A percentile compares a stretch with the other conserved stretches of the same genome.
These are phyloP conservation scores for Cystobasidium pallidum DNA, from an alignment of 1,284 basidiomycete species.

Conservation along the genomic window DNA sequence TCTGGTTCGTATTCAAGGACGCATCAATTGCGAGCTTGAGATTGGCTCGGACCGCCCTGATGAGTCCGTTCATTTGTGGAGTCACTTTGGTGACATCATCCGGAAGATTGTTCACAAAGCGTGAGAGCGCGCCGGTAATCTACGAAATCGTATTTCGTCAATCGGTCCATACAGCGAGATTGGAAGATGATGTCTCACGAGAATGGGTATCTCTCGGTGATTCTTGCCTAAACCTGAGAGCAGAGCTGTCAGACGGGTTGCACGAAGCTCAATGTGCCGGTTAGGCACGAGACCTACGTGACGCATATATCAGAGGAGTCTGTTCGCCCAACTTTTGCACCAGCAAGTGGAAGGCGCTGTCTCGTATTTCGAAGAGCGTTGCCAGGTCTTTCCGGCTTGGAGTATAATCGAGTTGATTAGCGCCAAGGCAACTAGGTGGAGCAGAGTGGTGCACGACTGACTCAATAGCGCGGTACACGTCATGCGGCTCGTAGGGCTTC, in stretches of 20 bases:
- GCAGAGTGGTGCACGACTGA: background rate
- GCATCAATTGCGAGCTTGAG: slow-evolving; percentile 52
- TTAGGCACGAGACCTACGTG: background rate
- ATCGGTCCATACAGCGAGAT: too few species aligned
- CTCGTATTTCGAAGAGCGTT: slow-evolving; percentile 44
- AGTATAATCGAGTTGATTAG: too few species aligned
- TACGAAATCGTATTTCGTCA: too few species aligned
- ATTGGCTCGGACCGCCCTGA: slow-evolving; percentile 50
- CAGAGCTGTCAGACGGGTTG: background rate
- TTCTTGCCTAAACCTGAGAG: slow-evolving; percentile 38
- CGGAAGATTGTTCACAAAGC: slow-evolving; percentile 51
- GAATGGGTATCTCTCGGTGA: slow-evolving; percentile 50
- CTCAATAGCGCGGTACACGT: slow-evolving; percentile 41
- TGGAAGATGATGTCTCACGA: too few species aligned
- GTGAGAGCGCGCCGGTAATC: slow-evolving; percentile 32
- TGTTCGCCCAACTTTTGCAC: slow-evolving; percentile 30
- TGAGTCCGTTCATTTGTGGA: slow-evolving; percentile 42
- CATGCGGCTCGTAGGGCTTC: slow-evolving; percentile 37
- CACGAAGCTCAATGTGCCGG: background rate
- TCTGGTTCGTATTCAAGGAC: slow-evolving; percentile 46
- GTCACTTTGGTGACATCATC: slow-evolving; percentile 46
- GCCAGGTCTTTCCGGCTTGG: slow-evolving; percentile 43
- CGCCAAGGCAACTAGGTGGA: too few species aligned
- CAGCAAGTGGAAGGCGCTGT: slow-evolving; percentile 40
- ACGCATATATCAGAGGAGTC: slow-evolving; percentile 40